Base-by-base conservation (phyloP, 2,329 filamentous ascomycete genomes). In the Tolypocladium sp. region DNA sequence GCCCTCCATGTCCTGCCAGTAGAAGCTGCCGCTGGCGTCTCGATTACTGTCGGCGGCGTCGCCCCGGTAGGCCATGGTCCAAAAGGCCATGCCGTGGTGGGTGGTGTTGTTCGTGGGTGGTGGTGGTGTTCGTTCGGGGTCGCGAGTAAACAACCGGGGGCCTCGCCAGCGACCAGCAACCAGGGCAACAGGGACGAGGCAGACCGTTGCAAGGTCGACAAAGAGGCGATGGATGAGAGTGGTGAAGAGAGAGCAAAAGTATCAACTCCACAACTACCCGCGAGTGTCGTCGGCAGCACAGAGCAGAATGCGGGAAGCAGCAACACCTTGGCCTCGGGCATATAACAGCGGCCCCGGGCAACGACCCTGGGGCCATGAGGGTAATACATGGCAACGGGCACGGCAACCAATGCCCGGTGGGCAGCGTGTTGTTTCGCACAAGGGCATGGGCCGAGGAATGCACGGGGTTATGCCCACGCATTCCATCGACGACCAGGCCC, bases 1-100 rank as follows among this genome's bases (percentile, higher is more conserved):
- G 40, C 67, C 67, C 46, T 74, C 71, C 37, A 67, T 53, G 53
- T 73, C 71, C 57, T 69, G 69, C 70, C 71, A 74, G 63, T 66
- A 71, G 64, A 73, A 71, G 63, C 64, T 49, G 2, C 46, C 27
- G 46, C 46, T 65, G n/a, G 68, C 63, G 33, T 74, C 71, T 54
- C 72, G 67, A 60, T 69, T 70, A 59, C 68, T 66, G 58, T 74
- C 73, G 61, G 68, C 64, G 60, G 68, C 63, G 59, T 73, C 71
- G 54, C 69, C 62, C 61, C 70, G 69, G 59, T 71, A 70, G n/a
- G 69, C 69, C 49, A 72, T 60, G 30, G 70, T 68, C 73, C 72
- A 74, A 44, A 68, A 74, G 53, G 72, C 69, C 73, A 74, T 74
- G 59, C 58, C 57, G 59, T 17, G 25, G 42, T 17, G 49, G 40